These are phyloP conservation scores for Paramyrothecium sp. DNA, from an alignment of 2,329 filamentous ascomycete genomes.

Conservation along the genomic window DNA sequence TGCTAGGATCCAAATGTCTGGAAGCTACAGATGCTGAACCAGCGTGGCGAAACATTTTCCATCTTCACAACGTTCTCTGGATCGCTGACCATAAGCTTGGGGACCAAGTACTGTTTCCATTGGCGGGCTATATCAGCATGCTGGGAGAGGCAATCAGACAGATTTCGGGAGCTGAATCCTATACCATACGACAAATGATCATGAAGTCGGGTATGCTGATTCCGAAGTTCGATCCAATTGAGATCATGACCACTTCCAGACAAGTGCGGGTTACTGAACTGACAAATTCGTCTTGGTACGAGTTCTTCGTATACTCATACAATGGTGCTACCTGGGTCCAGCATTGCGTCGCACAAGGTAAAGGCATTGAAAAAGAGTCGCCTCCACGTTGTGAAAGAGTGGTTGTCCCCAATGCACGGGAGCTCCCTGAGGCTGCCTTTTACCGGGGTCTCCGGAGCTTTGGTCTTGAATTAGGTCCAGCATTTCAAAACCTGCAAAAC, in stretches of 20 bases:
- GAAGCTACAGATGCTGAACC: conserved; percentile 30
- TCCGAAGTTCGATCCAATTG: conserved; percentile 4
- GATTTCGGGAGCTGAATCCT: conserved; percentile 4
- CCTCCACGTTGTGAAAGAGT: not conserved
- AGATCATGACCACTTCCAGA: conserved; percentile 10
- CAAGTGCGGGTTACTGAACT: conserved; percentile 5
- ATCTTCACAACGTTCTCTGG: conserved; percentile 39
- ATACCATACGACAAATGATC: conserved; percentile 6
- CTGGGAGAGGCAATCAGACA: conserved; percentile 36
- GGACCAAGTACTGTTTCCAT: conserved; percentile 38
- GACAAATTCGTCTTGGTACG: conserved; percentile 12
- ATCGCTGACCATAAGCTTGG: conserved; percentile 40
- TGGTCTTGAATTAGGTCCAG: not conserved
- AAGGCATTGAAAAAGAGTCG: not conserved
- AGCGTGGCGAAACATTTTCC: conserved; percentile 37
- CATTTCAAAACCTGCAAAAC: not conserved
- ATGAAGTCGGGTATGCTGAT: conserved; percentile 10
- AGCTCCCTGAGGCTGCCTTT: not conserved
- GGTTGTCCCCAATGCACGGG: not conserved
- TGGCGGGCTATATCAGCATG: conserved; percentile 40
- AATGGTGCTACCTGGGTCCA: conserved; percentile 8
- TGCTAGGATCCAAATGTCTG: conserved; percentile 22
- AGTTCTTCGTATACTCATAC: conserved; percentile 9
- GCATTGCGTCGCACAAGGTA: conserved; percentile 7
- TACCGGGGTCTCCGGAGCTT: not conserved